Evolutionary conservation across 2,329 filamentous ascomycete species (phyloP).

Genomic region (Claviceps maximensis): DNA sequence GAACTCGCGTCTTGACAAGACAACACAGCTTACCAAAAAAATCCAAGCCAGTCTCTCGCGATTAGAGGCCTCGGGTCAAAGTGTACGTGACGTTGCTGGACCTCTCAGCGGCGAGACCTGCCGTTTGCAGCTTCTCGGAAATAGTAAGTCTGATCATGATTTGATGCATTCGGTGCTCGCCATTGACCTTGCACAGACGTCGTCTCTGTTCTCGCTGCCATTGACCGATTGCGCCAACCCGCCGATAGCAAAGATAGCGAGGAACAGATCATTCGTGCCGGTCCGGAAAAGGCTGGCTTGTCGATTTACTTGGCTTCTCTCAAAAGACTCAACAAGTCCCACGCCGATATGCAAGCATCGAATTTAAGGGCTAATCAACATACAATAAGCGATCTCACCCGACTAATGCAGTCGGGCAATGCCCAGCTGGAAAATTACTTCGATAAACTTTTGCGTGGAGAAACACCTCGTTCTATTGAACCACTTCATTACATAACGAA

Average conservation of each 20-base stretch:
- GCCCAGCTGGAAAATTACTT: slow-evolving; percentile 77
- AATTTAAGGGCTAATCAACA: slow-evolving; percentile 87
- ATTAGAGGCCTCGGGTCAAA: slow-evolving; percentile 78
- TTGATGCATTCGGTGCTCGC: not conserved
- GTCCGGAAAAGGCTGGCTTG: slow-evolving; percentile 72
- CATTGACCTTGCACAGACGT: slow-evolving; percentile 47
- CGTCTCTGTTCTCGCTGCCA: slow-evolving; percentile 71
- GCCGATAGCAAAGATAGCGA: slow-evolving; percentile 84
- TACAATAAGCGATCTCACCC: slow-evolving; percentile 66
- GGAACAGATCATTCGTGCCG: slow-evolving; percentile 77
- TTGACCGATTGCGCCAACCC: slow-evolving; percentile 80
- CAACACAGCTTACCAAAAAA: slow-evolving; percentile 84
- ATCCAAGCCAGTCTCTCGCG: slow-evolving; percentile 78
- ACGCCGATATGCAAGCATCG: slow-evolving; percentile 73
- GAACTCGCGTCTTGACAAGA: slow-evolving; percentile 73
- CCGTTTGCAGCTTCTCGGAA: slow-evolving; percentile 72
- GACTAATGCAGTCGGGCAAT: slow-evolving; percentile 66
- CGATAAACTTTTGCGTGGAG: slow-evolving; percentile 57
- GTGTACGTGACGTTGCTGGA: slow-evolving; percentile 80
- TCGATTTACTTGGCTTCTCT: slow-evolving; percentile 78
- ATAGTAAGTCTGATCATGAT: slow-evolving; percentile 39
- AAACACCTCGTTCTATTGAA: slow-evolving; percentile 71
- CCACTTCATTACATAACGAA: slow-evolving; percentile 90
- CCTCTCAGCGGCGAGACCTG: slow-evolving; percentile 89
- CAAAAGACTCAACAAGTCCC: slow-evolving; percentile 75